Conservation (phyloP, 768 basidiomycete species). For the Pulveroboletus sp. region DNA sequence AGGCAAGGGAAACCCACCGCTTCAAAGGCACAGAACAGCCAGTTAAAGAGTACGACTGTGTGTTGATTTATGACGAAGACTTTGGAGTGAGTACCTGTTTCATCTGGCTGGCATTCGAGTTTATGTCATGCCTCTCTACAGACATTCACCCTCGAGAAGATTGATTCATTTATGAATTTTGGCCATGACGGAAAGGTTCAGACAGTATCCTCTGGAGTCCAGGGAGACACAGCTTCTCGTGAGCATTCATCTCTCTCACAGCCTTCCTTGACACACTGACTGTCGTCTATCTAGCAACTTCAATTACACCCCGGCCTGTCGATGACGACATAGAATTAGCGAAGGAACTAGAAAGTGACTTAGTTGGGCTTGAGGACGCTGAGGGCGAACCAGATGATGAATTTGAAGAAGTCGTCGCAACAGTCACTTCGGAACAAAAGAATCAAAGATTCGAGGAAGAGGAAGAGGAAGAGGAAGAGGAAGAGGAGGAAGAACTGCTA, state of each 20-base stretch:
- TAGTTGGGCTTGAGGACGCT: slow-evolving; percentile 30
- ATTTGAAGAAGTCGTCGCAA: slow-evolving; percentile 37
- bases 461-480: slow-evolving; percentile 32
- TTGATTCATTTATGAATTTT: slow-evolving; percentile 61
- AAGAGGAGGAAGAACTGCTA: slow-evolving; percentile 32
- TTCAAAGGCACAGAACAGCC: slow-evolving; percentile 56
- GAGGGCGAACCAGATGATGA: slow-evolving; percentile 43
- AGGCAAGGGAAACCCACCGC: slow-evolving; percentile 50
- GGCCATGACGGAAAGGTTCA: slow-evolving; percentile 45
- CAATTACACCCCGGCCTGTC: slow-evolving; percentile 21
- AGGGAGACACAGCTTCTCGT: slow-evolving; percentile 18
- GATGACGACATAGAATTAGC: slow-evolving; percentile 26
- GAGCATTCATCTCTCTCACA: slow-evolving; percentile 7
- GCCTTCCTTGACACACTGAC: not conserved
- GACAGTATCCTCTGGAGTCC: slow-evolving; percentile 19
- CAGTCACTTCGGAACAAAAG: slow-evolving; percentile 20
- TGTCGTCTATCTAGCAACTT: slow-evolving; percentile 13
- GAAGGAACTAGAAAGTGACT: slow-evolving; percentile 26
- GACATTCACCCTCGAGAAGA: slow-evolving; percentile 71
- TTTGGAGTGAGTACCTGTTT: slow-evolving; percentile 45
- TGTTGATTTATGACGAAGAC: slow-evolving; percentile 77
- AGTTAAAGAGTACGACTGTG: slow-evolving; percentile 68
- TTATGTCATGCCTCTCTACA: slow-evolving; percentile 28
- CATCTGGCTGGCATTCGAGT: not conserved
- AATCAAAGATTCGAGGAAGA: slow-evolving; percentile 31